Base-by-base conservation (phyloP, 2,329 filamentous ascomycete genomes). In the Canariomyces notabilis region DNA sequence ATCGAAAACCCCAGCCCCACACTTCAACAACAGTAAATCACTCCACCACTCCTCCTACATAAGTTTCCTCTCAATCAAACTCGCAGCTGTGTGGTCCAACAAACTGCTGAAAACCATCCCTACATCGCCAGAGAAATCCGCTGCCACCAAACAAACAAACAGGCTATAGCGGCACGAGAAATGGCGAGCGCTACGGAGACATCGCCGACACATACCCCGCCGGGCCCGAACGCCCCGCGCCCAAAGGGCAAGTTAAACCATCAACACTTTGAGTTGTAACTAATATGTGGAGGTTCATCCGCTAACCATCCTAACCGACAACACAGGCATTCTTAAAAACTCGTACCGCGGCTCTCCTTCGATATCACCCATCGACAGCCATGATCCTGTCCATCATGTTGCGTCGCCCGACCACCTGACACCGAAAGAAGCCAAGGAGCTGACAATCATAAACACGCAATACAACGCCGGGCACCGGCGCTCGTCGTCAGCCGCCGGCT, bases 401-500 rank as follows among this genome's bases (percentile, higher is more conserved):
- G 7, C 9, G 9, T 49, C 39, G 15, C 42, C 51, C 5, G 39
- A 72, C 57, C 64, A 73, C 59, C 56, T 81, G 57, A 80, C 80
- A 4, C 84, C 89, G 56, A 93, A 94, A 70, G 91, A 97, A 61
- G 85, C 90, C 57, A 94, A 94, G 69, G 93, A 97, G 63, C 75
- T 96, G 59, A 94, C 89, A 3, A 80, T 97, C 50, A 83, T 90
- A 66, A 98, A 98, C 70, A 98, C 93, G 1, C 80, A 96, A 52
- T 82, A 87, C 64, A 98, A 98, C 72, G 89, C 93, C 37, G 93
- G 93, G 26, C 87, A 85, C 56, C 86, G 88, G 42, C 84, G 88
- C 51, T 91, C 87, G 16, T 93, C 87, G 0, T 91, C 88, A 2
- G 80, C 80, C 20, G 76, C 82, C 2, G 79, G 79, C 53, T 51